Conservation (phyloP, 352 stramenopile species). For the Globisporangium apiculatum region DNA sequence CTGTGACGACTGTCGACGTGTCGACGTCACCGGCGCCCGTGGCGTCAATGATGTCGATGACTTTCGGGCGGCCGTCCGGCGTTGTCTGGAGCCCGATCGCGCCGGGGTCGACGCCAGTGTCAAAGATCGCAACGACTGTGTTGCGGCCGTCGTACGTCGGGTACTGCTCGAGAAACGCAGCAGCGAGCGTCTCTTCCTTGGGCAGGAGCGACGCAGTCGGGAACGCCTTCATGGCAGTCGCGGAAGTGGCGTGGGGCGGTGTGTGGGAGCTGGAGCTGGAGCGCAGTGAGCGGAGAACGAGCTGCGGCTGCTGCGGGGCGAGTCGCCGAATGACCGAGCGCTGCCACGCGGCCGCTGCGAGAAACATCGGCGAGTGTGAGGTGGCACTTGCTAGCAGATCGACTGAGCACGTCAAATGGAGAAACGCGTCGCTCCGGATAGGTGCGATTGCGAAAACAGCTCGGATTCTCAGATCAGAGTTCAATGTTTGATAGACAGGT, state of each 20-base stretch:
- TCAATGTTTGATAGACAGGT: too few species aligned
- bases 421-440: too few species aligned
- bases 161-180: constrained; percentile 69
- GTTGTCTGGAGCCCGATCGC: constrained; percentile 84
- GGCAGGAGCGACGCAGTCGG: constrained; percentile 70
- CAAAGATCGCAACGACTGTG: constrained; percentile 92
- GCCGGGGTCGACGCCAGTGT: constrained; percentile 93
- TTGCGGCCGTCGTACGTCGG: constrained; percentile 88
- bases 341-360: background rate
- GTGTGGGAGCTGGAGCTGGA: background rate
- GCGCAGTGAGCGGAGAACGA: constrained; percentile 1
- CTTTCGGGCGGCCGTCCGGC: constrained; percentile 46
- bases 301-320: background rate
- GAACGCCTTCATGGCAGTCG: constrained; percentile 42
- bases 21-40: too few species aligned
- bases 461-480: too few species aligned
- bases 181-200: constrained; percentile 89
- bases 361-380: background rate
- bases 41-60: too few species aligned
- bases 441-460: too few species aligned
- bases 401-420: too few species aligned
- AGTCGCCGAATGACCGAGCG: constrained; percentile 9
- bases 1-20: too few species aligned
- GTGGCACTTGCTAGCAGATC: too few species aligned
- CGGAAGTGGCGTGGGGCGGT: background rate